Conservation (phyloP, 2,329 filamentous ascomycete genomes). For the Endoconidiophora polonica region DNA sequence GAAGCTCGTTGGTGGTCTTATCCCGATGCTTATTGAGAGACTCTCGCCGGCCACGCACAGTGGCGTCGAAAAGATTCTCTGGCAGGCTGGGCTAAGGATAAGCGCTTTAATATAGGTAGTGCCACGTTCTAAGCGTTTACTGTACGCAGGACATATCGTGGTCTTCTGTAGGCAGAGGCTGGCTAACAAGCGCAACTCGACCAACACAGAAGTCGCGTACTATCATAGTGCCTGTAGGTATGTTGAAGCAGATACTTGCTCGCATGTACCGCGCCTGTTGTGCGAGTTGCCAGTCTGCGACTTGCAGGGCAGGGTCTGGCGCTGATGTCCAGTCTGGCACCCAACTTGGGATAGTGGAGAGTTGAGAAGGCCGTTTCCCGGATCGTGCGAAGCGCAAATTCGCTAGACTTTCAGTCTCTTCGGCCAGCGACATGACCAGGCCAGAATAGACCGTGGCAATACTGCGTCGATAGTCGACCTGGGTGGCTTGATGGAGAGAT, state of each 20-base stretch:
- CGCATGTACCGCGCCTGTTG: neutral
- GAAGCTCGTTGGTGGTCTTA: too few relatives aligned
- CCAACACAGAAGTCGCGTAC: slow-evolving; percentile 1
- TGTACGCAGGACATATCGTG: too few relatives aligned
- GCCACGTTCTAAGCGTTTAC: neutral
- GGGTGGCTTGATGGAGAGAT: neutral
- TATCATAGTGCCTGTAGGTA: neutral
- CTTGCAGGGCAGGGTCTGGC: neutral
- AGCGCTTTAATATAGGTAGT: neutral
- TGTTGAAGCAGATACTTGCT: neutral
- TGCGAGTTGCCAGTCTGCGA: neutral
- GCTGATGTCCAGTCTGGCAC: slow-evolving; percentile 4
- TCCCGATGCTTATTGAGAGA: too few relatives aligned
- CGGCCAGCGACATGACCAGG: neutral
- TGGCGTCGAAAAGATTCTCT: slow-evolving; percentile 2
- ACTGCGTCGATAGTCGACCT: slow-evolving; percentile 2
- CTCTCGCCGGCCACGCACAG: neutral
- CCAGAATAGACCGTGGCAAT: neutral
- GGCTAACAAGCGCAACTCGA: neutral
- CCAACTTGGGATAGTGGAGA: neutral
- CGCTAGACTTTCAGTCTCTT: neutral
- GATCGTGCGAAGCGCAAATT: slow-evolving; percentile 2
- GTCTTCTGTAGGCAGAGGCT: too few relatives aligned
- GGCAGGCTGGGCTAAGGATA: neutral
- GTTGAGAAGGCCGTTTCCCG: neutral